A percentile compares a stretch with the other conserved stretches of the same genome.
Evolutionary conservation across 2,329 filamentous ascomycete genomes (phyloP).

Genomic region (Passalora sequoiae): DNA sequence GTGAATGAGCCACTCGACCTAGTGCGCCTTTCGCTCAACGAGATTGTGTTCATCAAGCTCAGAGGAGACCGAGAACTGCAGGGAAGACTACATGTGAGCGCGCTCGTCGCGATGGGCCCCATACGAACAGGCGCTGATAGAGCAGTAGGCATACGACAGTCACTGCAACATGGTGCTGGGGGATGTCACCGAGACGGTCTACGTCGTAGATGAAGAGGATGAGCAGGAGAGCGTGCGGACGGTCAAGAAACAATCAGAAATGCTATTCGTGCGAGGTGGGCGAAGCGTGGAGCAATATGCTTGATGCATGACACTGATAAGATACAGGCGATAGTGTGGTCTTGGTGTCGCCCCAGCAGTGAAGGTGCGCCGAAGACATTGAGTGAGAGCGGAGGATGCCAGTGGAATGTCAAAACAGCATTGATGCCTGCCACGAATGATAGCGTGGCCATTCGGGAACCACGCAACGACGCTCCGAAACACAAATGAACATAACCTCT

Average conservation of each 20-base stretch:
- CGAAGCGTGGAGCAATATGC: conserved; percentile 8
- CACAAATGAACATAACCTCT: too few relatives aligned
- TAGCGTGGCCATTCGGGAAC: too few relatives aligned
- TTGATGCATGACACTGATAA: not conserved
- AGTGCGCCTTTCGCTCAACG: conserved; percentile 88
- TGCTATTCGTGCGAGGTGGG: conserved; percentile 94
- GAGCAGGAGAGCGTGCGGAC: conserved; percentile 75
- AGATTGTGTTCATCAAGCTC: conserved; percentile 95
- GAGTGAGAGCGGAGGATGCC: too few relatives aligned
- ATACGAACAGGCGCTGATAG: conserved; percentile 11
- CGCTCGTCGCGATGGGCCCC: not conserved
- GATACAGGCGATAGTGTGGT: conserved; percentile 47
- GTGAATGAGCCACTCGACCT: conserved; percentile 92
- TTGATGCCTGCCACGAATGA: too few relatives aligned
- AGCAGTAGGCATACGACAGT: conserved; percentile 84
- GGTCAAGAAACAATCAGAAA: conserved; percentile 93
- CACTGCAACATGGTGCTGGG: conserved; percentile 96
- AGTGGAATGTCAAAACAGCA: too few relatives aligned
- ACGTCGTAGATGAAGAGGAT: conserved; percentile 81
- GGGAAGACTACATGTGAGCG: conserved; percentile 81
- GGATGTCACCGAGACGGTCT: conserved; percentile 96
- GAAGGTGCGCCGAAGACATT: not conserved
- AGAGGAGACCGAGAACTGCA: conserved; percentile 93
- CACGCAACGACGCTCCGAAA: too few relatives aligned
- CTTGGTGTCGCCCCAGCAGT: conserved; percentile 41